Evolutionary conservation across 345 rosid species (phyloP).

Genomic region (Corchorus olitorius): DNA sequence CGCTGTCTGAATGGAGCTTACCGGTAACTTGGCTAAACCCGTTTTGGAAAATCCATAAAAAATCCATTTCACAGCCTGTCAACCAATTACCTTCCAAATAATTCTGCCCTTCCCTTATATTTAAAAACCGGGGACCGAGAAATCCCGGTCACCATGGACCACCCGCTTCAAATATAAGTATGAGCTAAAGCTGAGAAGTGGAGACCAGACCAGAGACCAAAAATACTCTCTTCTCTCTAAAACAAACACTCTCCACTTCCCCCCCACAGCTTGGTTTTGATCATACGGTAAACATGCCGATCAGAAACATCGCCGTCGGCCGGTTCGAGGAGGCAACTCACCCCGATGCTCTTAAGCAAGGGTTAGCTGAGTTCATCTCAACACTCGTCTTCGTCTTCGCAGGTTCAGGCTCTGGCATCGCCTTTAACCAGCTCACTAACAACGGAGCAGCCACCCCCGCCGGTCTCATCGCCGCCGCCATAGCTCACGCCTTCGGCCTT

Average conservation of each 20-base stretch:
- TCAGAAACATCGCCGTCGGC: constrained; percentile 84
- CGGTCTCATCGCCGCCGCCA: constrained; percentile 74
- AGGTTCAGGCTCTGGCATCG: constrained; percentile 94
- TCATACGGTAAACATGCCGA: constrained; percentile 57
- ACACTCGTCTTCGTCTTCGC: constrained; percentile 86
- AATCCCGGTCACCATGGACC: constrained; percentile 23
- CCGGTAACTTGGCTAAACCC: neutral
- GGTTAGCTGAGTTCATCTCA: constrained; percentile 88
- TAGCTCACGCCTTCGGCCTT: constrained; percentile 81
- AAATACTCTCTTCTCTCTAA: neutral
- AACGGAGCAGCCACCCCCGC: constrained; percentile 70
- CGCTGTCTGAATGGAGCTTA: constrained; percentile 13
- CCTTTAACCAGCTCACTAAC: constrained; percentile 78
- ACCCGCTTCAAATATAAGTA: constrained; percentile 36
- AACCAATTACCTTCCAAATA: constrained; percentile 30
- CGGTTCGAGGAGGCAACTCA: constrained; percentile 62
- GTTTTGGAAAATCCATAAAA: neutral
- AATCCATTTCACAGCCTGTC: constrained; percentile 17
- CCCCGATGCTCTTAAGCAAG: constrained; percentile 74
- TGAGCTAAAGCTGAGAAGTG: neutral
- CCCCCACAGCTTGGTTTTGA: constrained; percentile 8
- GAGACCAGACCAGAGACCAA: constrained; percentile 22
- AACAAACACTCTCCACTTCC: neutral
- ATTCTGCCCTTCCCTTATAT: neutral
- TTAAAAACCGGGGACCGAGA: constrained; percentile 38